These are phyloP conservation scores for Laguncularia racemosa DNA, from an alignment of 345 rosid species.

Conservation along the genomic window DNA sequence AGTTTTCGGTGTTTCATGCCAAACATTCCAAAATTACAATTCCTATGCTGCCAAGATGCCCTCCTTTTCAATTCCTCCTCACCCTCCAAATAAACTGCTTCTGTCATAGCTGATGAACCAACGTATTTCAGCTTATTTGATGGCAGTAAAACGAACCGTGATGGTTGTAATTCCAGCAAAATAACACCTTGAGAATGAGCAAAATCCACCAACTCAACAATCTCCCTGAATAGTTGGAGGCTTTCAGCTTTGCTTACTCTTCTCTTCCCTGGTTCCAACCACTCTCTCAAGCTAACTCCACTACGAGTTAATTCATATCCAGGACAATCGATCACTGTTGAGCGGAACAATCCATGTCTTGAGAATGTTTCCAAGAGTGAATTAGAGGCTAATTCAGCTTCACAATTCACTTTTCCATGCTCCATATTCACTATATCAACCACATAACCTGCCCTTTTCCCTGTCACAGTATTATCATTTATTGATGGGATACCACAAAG, in stretches of 20 bases:
- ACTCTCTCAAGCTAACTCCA: constrained; percentile 55
- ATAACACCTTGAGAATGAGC: constrained; percentile 56
- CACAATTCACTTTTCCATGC: constrained; percentile 12
- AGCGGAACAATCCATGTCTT: constrained; percentile 15
- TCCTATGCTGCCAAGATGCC: constrained; percentile 28
- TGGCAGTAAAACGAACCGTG: constrained; percentile 37
- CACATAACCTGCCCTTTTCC: constrained; percentile 29
- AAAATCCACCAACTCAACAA: constrained; percentile 57
- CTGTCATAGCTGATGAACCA: constrained; percentile 38
- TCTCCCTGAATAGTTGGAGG: constrained; percentile 48
- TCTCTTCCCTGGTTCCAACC: constrained; percentile 31
- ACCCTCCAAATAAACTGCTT: constrained; percentile 13
- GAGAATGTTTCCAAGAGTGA: constrained; percentile 20
- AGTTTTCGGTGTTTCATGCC: constrained; percentile 6
- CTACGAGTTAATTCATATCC: constrained; percentile 18
- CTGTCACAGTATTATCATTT: constrained; percentile 3
- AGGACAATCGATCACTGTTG: constrained; percentile 17
- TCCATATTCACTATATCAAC: neutral
- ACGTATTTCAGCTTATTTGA: constrained; percentile 39
- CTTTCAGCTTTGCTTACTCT: constrained; percentile 35
- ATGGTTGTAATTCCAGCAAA: constrained; percentile 51
- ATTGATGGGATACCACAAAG: neutral
- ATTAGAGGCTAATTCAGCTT: constrained; percentile 15
- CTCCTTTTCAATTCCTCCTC: constrained; percentile 30
- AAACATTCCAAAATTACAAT: constrained; percentile 2